These are phyloP conservation scores for Hemisphaericaspora nanyangensis DNA, from an alignment of 805 yeast genomes.

Conservation along the genomic window DNA sequence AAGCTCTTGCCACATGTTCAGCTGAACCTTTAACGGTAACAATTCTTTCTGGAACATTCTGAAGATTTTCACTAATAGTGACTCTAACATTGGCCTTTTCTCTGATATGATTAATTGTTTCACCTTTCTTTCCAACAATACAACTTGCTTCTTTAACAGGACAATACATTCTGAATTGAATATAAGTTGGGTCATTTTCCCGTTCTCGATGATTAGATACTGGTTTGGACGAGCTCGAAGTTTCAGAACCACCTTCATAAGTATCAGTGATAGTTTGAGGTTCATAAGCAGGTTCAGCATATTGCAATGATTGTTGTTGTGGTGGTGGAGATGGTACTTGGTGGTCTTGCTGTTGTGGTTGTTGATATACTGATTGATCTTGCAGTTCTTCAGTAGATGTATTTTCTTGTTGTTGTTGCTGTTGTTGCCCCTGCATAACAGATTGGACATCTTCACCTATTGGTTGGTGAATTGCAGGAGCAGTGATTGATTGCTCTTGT, in stretches of 20 bases:
- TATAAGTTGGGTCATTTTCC: slow-evolving; percentile 55
- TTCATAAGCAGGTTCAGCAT: neutral
- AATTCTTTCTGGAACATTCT: slow-evolving; percentile 71
- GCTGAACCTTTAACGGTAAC: slow-evolving; percentile 70
- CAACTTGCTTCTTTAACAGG: slow-evolving; percentile 71
- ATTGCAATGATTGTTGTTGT: neutral
- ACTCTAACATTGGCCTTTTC: slow-evolving; percentile 61
- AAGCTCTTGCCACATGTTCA: slow-evolving; percentile 77
- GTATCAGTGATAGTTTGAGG: neutral
- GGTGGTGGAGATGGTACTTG: slow-evolving; percentile 1
- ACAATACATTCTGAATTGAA: slow-evolving; percentile 71
- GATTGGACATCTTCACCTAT: slow-evolving; percentile 7
- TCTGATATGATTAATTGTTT: slow-evolving; percentile 60
- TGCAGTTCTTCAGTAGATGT: slow-evolving; percentile 1
- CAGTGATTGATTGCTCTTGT: slow-evolving; percentile 41
- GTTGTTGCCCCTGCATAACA: slow-evolving; percentile 4
- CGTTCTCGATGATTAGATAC: slow-evolving; percentile 38
- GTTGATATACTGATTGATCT: neutral
- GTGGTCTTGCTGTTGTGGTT: slow-evolving; percentile 2
- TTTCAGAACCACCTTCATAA: neutral
- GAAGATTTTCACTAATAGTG: slow-evolving; percentile 68
- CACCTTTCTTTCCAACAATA: slow-evolving; percentile 81
- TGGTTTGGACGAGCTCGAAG: slow-evolving; percentile 22
- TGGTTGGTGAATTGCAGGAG: slow-evolving; percentile 25
- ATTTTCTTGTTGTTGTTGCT: slow-evolving; percentile 7